Evolutionary conservation across 352 stramenopile genomes (phyloP).

Genomic region (Sclerospora graminicola): DNA sequence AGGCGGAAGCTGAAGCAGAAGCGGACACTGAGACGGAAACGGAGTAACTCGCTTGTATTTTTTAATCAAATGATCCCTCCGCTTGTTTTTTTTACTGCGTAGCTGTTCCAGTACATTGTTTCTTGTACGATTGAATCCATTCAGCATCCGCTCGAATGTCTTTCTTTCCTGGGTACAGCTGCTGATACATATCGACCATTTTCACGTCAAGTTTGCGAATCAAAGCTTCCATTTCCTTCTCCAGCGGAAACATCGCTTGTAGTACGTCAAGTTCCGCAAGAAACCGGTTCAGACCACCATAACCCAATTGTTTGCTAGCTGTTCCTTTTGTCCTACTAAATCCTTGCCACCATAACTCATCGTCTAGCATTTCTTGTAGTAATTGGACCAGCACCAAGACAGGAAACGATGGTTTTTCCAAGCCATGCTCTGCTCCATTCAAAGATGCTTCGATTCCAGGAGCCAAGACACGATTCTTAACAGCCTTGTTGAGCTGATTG

Average conservation of each 20-base stretch:
- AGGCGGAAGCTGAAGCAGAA: too few relatives aligned
- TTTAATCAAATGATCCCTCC: not conserved
- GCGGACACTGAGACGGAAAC: too few relatives aligned
- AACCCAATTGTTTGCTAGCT: constrained; percentile 37
- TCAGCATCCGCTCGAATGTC: constrained; percentile 13
- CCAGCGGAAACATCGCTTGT: constrained; percentile 22
- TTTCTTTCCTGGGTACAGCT: constrained; percentile 51
- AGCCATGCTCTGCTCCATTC: constrained; percentile 10
- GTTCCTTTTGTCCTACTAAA: constrained; percentile 20
- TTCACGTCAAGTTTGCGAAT: constrained; percentile 30
- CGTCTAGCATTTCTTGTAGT: constrained; percentile 43
- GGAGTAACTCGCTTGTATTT: too few relatives aligned
- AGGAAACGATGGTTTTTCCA: constrained; percentile 22
- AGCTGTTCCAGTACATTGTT: constrained; percentile 16
- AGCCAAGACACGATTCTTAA: constrained; percentile 22
- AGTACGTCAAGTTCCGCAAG: constrained; percentile 52
- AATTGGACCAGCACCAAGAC: constrained; percentile 41
- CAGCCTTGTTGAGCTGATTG: constrained; percentile 43
- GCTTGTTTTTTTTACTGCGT: not conserved
- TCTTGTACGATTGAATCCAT: constrained; percentile 20
- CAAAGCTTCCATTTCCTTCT: constrained; percentile 24
- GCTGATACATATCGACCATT: constrained; percentile 35
- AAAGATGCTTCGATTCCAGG: not conserved
- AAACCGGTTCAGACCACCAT: constrained; percentile 56
- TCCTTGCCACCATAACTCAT: constrained; percentile 54